A percentile compares a stretch with the other conserved stretches of the same genome.
These are phyloP conservation scores for Atalantia buxifolia DNA, from an alignment of 345 rosid species.

Conservation along the genomic window DNA sequence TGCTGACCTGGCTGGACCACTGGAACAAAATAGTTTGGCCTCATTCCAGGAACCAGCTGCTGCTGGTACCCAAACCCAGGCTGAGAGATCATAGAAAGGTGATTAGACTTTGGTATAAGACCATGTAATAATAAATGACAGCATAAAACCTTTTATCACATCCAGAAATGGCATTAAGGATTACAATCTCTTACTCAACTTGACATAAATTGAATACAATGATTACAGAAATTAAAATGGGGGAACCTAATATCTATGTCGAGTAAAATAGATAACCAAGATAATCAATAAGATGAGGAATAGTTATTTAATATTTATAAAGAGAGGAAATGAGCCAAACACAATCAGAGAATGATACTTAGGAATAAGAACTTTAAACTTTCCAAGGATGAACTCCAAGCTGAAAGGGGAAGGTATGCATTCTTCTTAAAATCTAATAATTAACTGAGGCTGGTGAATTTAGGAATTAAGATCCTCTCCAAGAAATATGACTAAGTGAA, in stretches of 20 bases:
- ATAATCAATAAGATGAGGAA: not conserved
- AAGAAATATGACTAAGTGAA: not conserved
- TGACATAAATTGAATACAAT: not conserved
- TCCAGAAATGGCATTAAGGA: not conserved
- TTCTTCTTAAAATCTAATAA: not conserved
- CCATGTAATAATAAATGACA: not conserved
- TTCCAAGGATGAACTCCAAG: not conserved
- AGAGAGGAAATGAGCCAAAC: not conserved
- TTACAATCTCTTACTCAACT: not conserved
- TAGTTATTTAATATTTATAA: not conserved
- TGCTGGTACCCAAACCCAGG: slow-evolving; percentile 91
- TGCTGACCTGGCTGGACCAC: slow-evolving; percentile 80
- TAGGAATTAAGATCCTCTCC: not conserved
- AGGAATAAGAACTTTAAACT: not conserved
- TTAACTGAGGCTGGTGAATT: not conserved
- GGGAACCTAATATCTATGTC: not conserved
- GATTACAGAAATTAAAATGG: not conserved
- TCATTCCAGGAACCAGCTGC: slow-evolving; percentile 90
- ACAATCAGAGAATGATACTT: not conserved
- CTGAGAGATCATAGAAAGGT: slow-evolving; percentile 27
- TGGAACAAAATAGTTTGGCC: slow-evolving; percentile 54
- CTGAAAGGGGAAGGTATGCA: not conserved
- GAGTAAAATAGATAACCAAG: not conserved
- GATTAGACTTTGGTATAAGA: not conserved
- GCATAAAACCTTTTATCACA: not conserved